phyloP scores from a whole-genome alignment of 768 basidiomycete species.

The Podaxis carcinomalis region DNA sequence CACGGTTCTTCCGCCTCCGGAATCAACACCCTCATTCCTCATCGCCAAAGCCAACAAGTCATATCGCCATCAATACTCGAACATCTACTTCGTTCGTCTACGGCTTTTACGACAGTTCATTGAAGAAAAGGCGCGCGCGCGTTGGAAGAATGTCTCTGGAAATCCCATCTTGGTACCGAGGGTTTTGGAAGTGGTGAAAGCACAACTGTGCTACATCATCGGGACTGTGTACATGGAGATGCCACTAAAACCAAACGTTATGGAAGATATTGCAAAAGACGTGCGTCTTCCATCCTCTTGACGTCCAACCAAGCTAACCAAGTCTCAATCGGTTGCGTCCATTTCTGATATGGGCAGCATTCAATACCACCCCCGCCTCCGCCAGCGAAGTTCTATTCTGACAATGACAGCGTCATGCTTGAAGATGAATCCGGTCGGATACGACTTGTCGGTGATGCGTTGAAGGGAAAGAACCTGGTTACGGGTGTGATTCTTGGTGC shows the following conservation, averaged over 20 bases:
- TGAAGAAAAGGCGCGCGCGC: conserved; percentile 32
- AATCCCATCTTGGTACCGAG: conserved; percentile 68
- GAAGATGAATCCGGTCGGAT: conserved; percentile 97
- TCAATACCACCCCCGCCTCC: conserved; percentile 85
- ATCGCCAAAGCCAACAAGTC: conserved; percentile 39
- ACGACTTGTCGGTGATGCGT: conserved; percentile 71
- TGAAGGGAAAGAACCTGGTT: conserved; percentile 63
- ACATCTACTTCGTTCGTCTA: conserved; percentile 51
- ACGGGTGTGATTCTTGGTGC: conserved; percentile 91
- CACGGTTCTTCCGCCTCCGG: conserved; percentile 29
- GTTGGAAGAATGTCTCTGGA: conserved; percentile 49
- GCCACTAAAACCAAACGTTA: conserved; percentile 97
- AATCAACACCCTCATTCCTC: conserved; percentile 40
- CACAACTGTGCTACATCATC: conserved; percentile 82
- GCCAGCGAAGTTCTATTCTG: conserved; percentile 67
- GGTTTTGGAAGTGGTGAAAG: conserved; percentile 84
- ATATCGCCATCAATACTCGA: conserved; percentile 54
- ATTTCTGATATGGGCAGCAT: conserved; percentile 46
- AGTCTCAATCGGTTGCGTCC: background rate
- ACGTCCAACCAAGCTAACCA: background rate
- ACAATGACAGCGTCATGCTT: conserved; percentile 78
- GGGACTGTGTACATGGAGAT: conserved; percentile 99
- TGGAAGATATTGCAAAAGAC: conserved; percentile 91
- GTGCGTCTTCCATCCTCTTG: conserved; percentile 34
- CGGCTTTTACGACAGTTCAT: conserved; percentile 36